Conservation (phyloP, 768 basidiomycete genomes). For the Boletus rufocinnamomeus region DNA sequence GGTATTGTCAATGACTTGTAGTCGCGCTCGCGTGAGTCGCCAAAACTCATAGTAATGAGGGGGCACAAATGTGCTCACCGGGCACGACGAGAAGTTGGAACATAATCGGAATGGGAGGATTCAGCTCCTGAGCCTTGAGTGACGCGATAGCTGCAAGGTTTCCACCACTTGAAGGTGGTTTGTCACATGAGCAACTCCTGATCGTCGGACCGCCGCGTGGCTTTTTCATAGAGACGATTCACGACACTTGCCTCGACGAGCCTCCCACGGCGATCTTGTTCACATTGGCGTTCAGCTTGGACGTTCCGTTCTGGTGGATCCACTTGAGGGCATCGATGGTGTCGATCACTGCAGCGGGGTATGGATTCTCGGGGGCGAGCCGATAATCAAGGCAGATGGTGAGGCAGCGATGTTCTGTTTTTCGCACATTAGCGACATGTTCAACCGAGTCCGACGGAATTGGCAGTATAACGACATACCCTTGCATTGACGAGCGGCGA, state of each 20-base stretch:
- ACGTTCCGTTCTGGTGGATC: slow-evolving; percentile 51
- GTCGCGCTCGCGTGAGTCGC: neutral
- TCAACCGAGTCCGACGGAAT: neutral
- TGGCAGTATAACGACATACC: slow-evolving; percentile 7
- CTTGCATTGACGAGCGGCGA: slow-evolving; percentile 40
- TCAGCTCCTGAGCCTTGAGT: slow-evolving; percentile 55
- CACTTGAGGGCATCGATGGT: slow-evolving; percentile 67
- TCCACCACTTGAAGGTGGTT: slow-evolving; percentile 50
- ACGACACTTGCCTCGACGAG: slow-evolving; percentile 55
- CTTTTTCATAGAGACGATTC: neutral
- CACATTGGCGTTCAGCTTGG: slow-evolving; percentile 49
- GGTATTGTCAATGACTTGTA: slow-evolving; percentile 64
- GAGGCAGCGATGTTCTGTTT: slow-evolving; percentile 54
- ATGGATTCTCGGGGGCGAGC: slow-evolving; percentile 68
- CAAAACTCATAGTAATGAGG: neutral
- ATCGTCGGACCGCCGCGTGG: too few species aligned
- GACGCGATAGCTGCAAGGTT: slow-evolving; percentile 68
- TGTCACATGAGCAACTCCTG: neutral
- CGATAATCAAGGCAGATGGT: slow-evolving; percentile 71
- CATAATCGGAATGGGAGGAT: slow-evolving; percentile 53
- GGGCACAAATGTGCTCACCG: slow-evolving; percentile 15
- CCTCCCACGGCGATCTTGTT: slow-evolving; percentile 68
- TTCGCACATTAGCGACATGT: neutral
- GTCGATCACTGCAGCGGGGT: slow-evolving; percentile 72
- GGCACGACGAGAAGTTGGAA: slow-evolving; percentile 75